Percentiles rank a stretch among this genome's conserved stretches.
These are phyloP conservation scores for Malus orientalis DNA, from an alignment of 306 rosid genomes.

Conservation along the genomic window DNA sequence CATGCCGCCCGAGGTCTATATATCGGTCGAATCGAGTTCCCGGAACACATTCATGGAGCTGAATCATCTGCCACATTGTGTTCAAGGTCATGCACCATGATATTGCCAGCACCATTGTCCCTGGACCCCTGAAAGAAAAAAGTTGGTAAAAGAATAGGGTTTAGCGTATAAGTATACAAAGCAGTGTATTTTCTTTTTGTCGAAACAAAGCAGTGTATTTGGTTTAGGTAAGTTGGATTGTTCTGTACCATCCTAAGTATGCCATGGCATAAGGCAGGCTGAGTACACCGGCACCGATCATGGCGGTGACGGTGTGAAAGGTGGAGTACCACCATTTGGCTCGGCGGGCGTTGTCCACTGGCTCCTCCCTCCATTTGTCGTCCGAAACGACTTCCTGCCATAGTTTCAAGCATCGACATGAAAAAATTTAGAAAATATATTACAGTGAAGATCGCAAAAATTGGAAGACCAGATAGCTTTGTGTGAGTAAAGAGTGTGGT, in stretches of 20 bases:
- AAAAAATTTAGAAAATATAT: not conserved
- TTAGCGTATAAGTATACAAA: not conserved
- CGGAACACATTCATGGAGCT: constrained; percentile 87
- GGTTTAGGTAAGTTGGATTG: not conserved
- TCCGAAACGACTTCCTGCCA: constrained; percentile 38
- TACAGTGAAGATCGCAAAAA: not conserved
- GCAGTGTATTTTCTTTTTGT: not conserved
- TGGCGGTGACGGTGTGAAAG: constrained; percentile 86
- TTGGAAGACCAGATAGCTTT: no score
- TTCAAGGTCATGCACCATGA: constrained; percentile 82
- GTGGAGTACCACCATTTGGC: constrained; percentile 99
- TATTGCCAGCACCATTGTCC: constrained; percentile 48
- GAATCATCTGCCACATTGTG: constrained; percentile 96
- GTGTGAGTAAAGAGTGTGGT: not conserved
- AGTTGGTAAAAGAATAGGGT: not conserved
- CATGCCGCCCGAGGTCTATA: constrained; percentile 79
- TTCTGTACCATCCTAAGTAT: constrained; percentile 77
- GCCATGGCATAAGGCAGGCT: constrained; percentile 95
- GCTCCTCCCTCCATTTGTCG: constrained; percentile 47
- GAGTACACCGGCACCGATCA: constrained; percentile 95
- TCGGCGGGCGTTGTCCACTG: constrained; percentile 24
- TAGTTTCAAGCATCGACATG: not conserved
- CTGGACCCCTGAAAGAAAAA: constrained; percentile 67
- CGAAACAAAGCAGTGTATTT: no score
- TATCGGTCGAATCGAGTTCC: constrained; percentile 82